These are phyloP conservation scores for Pseudogymnoascus sp. DNA, from an alignment of 2,329 filamentous ascomycete genomes.

Conservation along the genomic window DNA sequence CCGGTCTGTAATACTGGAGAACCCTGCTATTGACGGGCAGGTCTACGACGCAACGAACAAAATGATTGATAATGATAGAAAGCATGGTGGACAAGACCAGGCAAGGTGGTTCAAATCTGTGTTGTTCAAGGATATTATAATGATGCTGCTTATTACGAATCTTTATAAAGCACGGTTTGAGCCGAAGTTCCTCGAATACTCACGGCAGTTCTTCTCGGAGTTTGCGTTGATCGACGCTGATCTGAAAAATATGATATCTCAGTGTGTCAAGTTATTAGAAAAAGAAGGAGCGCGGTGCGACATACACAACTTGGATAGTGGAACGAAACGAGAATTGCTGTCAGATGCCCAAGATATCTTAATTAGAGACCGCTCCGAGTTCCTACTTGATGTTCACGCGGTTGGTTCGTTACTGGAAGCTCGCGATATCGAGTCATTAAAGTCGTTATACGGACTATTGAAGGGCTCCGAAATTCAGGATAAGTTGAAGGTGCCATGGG, in stretches of 20 bases:
- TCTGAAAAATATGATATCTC: constrained; percentile 68
- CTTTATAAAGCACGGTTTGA: constrained; percentile 78
- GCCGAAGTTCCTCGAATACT: constrained; percentile 59
- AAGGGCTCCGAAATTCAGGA: constrained; percentile 62
- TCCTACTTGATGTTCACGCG: constrained; percentile 57
- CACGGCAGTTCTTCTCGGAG: constrained; percentile 57
- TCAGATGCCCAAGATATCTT: constrained; percentile 64
- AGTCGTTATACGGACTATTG: constrained; percentile 70
- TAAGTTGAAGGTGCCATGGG: constrained; percentile 65
- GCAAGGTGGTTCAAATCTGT: constrained; percentile 48
- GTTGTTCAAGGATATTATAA: constrained; percentile 66
- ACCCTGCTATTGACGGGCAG: constrained; percentile 27
- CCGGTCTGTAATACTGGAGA: constrained; percentile 44
- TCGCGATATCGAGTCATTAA: constrained; percentile 61
- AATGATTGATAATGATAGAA: constrained; percentile 66
- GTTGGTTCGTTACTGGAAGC: constrained; percentile 66
- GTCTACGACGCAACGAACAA: constrained; percentile 32
- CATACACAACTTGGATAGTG: constrained; percentile 70
- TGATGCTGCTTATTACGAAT: constrained; percentile 77
- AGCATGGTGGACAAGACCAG: constrained; percentile 29
- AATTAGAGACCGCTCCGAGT: constrained; percentile 57
- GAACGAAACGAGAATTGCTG: constrained; percentile 71
- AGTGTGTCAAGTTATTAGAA: constrained; percentile 60
- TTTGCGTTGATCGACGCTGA: constrained; percentile 60
- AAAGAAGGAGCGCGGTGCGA: constrained; percentile 71